Evolutionary conservation across 495 filamentous ascomycete genomes (phyloP), one percentile per base, ranked within the genome.

Genomic region (Lindgomyces ingoldianus): DNA sequence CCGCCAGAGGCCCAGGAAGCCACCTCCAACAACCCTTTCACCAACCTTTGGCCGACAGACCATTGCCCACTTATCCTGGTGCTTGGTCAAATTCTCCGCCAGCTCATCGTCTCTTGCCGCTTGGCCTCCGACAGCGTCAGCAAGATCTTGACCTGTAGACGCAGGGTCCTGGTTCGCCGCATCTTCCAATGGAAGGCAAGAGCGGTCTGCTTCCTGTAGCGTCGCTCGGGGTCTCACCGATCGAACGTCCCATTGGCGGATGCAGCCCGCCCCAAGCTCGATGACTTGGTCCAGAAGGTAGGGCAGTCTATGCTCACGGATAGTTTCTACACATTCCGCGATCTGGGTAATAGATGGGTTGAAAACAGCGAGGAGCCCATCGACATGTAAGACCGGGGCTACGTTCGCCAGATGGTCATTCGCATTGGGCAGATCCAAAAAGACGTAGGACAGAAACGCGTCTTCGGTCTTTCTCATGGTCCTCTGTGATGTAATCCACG

Each of bases 271-370:
- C 14, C 85, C 88, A 18, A 91, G 76, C 72, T 93, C 89, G 16
- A 91, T 66, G 1, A 86, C 84, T 62, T 75, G 77, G 46, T 90
- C 87, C 54, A 87, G 75, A 3, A 81, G 73, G 26, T 90, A 77
- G 0, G 83, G 82, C 44, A 90, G 62, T 18, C 67, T 75, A 19
- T 81, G 66, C 11, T 76, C 65, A 44, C 78, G 82, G 30, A 88
- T 81, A 14, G 75, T 50, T 52, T 81, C 75, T 42, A 91, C 73
- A 52, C 83, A 85, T 0, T 82, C 77, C 36, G 78, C 81, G 59
- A 93, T 89, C 74, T 93, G 90, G 4, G 88, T 91, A 59, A 93
- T 84, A 64, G 84, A 89, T 2, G 90, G 90, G 73, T 83, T 85
- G 72, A 90, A 93, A 18, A 90, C 83, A 24, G 85, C 76, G 1